Evolutionary conservation across 1,139 yeast genomes (phyloP), one percentile per base, ranked within the genome.

Genomic region (Taiozyma sp.): DNA sequence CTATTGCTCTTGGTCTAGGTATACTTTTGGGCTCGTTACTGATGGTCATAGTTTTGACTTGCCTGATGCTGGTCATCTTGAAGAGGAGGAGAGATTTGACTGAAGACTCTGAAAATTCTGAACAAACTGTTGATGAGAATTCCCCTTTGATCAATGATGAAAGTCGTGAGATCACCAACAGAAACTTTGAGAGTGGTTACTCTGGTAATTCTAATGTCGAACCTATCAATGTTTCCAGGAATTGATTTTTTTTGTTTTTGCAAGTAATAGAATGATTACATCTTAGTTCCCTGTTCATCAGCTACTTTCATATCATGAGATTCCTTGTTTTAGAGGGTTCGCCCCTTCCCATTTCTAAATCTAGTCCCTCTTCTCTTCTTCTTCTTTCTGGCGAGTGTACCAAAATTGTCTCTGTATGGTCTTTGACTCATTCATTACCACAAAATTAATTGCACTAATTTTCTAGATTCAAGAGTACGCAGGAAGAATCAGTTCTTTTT

Each of bases 1-100:
- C 81, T 51, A 73, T 83, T 11, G 85, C 91, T 30, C 70, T 85
- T 42, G 83, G 85, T 1, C 66, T 85, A 28, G 95, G 93, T 6
- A 69, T 85, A 5, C 68, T 85, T 0, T 61, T 83, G 13, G 91
- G 93, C 0, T 69, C 81, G 43, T 60, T 80, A 4, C 57, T 64
- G 1, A 60, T 74, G 22, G 53, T 70, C 6, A 43, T 68, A 3
- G 56, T 72, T 1, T 50, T 71, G 7, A 63, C 70, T 3, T 67
- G 75, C 46, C 66, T 74, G 45, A 62, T 75, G 59, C 50, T 69
- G 11, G 56, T 61, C 3, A 52, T 67, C 22, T 54, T 69, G n/a
- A 65, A 65, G 32, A 53, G 47, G 11, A 52, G 55, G 26, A 52
- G 46, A 42, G 21, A 43, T 3, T 19, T 30, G 6, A 21, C 35